These are phyloP conservation scores for Pyrus communis DNA, from an alignment of 306 rosid species.

Conservation along the genomic window DNA sequence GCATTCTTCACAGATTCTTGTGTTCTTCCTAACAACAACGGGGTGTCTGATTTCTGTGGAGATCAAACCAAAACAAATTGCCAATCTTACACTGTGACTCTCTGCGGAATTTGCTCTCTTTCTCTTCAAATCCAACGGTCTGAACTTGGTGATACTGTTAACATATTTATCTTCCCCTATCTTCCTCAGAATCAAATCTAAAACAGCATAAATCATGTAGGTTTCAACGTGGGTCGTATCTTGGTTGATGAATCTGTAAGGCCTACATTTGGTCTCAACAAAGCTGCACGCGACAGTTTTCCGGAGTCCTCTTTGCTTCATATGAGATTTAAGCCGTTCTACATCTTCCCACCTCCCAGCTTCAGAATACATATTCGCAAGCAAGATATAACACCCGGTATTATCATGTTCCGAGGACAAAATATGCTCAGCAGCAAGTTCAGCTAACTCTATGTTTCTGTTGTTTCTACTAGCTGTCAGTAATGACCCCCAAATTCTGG, in stretches of 20 bases:
- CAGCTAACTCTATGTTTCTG: conserved; percentile 42
- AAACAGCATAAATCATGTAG: conserved; percentile 30
- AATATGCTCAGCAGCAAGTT: conserved; percentile 37
- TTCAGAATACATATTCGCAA: conserved; percentile 52
- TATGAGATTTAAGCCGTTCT: conserved; percentile 25
- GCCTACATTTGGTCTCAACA: conserved; percentile 24
- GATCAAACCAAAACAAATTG: conserved; percentile 50
- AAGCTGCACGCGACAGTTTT: conserved; percentile 35
- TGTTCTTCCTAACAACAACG: conserved; percentile 44
- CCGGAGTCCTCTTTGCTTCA: conserved; percentile 30
- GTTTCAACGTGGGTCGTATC: conserved; percentile 38
- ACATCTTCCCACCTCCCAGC: conserved; percentile 47
- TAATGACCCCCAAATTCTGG: conserved; percentile 57
- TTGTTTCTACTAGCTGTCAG: conserved; percentile 44
- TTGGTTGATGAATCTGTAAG: conserved; percentile 26
- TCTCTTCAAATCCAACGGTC: conserved; percentile 27
- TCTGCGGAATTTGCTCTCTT: conserved; percentile 21
- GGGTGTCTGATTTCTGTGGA: conserved; percentile 40
- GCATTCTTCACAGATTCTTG: conserved; percentile 51
- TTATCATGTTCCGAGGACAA: conserved; percentile 33
- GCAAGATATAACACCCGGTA: conserved; percentile 43
- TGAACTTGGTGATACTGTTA: conserved; percentile 29
- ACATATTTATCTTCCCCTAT: conserved; percentile 15
- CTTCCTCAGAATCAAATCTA: conserved; percentile 25
- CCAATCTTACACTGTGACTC: conserved; percentile 51